Base-by-base conservation (phyloP, 495 filamentous ascomycete species). In the Penicillium argentinense region DNA sequence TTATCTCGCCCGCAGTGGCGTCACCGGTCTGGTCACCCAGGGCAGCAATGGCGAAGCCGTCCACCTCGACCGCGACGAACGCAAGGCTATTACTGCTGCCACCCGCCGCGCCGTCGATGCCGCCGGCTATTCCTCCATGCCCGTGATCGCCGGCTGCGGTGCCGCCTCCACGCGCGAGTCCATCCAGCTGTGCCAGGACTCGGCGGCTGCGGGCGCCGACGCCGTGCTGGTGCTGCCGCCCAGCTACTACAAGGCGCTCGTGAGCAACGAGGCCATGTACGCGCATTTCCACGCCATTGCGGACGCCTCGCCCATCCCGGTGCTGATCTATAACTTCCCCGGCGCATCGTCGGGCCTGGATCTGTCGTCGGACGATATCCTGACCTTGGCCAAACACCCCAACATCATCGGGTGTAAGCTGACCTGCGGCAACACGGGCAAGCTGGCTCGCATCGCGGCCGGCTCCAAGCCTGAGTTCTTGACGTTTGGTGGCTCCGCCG, bases 271-370 rank as follows among this genome's bases (percentile, higher is more conserved):
- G 21, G 76, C 80, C 12, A 61, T 95, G 34, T 63, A 84, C 33
- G 76, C 83, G 23, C 91, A 85, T 70, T 96, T 95, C 78, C 76
- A 71, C 27, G 76, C 80, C 29, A 87, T 96, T 18, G 91, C 91
- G 19, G 80, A 84, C 57, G 80, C 81, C 6, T 93, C 88, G 1
- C 91, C 90, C 4, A 79, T 97, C 36, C 91, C 91, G 1, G 78
- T 97, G 45, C 74, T 96, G 49, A 91, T 97, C 62, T 97, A 97
- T 75, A 97, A 96, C 72, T 97, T 85, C 69, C 91, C 91, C 22
- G 88, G 82, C 13, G 91, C 87, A 3, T 87, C 86, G 24, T 74
- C 80, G 9, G 91, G 91, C 9, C 71, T 93, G 42, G 91, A 96
- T 59, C 82, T 96, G 36, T 83, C 78, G 42, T 93, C 88, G 0